phyloP scores from a whole-genome alignment of 2,329 filamentous ascomycete genomes.

The Beauveria sp. region DNA sequence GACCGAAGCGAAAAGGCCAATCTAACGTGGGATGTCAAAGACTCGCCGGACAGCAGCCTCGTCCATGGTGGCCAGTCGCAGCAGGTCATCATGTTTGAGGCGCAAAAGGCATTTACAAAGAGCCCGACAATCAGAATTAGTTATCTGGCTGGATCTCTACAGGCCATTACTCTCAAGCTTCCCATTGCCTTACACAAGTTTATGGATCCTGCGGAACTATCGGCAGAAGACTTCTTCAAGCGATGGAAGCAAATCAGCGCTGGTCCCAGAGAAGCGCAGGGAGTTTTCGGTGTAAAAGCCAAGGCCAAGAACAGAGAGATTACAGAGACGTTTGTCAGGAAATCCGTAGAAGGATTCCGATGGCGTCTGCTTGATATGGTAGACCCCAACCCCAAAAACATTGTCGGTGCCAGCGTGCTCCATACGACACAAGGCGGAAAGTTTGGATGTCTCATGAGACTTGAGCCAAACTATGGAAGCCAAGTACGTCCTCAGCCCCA shows the following conservation, averaged over 20 bases:
- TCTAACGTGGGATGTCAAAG: slow-evolving; percentile 81
- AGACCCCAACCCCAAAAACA: slow-evolving; percentile 87
- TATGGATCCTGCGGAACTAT: slow-evolving; percentile 85
- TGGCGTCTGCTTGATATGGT: slow-evolving; percentile 83
- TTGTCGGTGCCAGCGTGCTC: slow-evolving; percentile 83
- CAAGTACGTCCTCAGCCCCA: slow-evolving; percentile 54
- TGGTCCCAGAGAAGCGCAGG: slow-evolving; percentile 76
- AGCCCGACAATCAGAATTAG: slow-evolving; percentile 88
- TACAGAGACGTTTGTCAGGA: slow-evolving; percentile 62
- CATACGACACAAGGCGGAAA: slow-evolving; percentile 81
- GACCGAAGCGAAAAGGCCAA: slow-evolving; percentile 56
- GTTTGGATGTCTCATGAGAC: slow-evolving; percentile 83
- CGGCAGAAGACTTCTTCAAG: slow-evolving; percentile 94
- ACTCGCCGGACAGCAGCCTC: slow-evolving; percentile 77
- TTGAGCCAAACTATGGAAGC: slow-evolving; percentile 90
- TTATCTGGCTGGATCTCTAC: slow-evolving; percentile 87
- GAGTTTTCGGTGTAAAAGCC: slow-evolving; percentile 63
- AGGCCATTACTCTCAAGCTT: slow-evolving; percentile 85
- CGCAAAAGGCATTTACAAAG: slow-evolving; percentile 71
- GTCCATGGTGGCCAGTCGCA: slow-evolving; percentile 70
- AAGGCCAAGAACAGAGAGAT: slow-evolving; percentile 52
- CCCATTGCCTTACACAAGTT: slow-evolving; percentile 90
- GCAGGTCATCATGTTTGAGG: slow-evolving; percentile 92
- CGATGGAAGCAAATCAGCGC: slow-evolving; percentile 98
- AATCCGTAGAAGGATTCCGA: slow-evolving; percentile 73